Evolutionary conservation across 208 protist genomes (phyloP).

Genomic region (Crithidia mellificae): DNA sequence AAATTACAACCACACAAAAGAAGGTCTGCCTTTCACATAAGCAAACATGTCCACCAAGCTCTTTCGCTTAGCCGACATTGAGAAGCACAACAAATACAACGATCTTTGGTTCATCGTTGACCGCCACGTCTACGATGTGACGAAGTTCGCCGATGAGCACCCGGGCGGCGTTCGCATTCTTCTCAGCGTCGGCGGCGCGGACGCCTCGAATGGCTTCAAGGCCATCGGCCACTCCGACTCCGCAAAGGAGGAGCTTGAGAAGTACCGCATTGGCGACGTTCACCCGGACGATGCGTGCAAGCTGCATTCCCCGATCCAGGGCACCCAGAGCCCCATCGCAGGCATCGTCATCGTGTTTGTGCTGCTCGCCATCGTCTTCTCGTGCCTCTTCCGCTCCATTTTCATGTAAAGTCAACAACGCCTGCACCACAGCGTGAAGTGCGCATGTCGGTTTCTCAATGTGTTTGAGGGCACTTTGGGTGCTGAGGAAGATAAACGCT

Average conservation of each 20-base stretch:
- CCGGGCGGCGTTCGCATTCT: constrained; percentile 84
- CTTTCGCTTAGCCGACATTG: constrained; percentile 57
- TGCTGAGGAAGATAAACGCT: neutral
- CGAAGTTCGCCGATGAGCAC: constrained; percentile 79
- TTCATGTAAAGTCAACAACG: neutral
- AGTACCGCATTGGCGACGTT: constrained; percentile 75
- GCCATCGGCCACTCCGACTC: constrained; percentile 69
- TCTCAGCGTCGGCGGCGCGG: constrained; percentile 63
- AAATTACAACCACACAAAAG: neutral
- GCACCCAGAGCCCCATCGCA: constrained; percentile 23
- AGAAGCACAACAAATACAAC: constrained; percentile 56
- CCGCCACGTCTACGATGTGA: constrained; percentile 81
- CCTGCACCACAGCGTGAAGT: constrained; percentile 1
- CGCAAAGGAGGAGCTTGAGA: constrained; percentile 69
- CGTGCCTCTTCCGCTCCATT: constrained; percentile 41
- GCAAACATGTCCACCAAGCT: constrained; percentile 31
- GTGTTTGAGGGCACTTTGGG: no score
- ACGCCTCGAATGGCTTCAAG: constrained; percentile 84
- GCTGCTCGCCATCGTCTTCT: constrained; percentile 34
- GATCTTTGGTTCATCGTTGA: constrained; percentile 83
- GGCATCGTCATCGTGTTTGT: constrained; percentile 35
- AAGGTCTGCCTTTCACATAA: no score
- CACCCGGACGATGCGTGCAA: constrained; percentile 46
- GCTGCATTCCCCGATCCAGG: constrained; percentile 31
- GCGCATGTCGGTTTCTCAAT: no score